Conservation (phyloP, 2,329 filamentous ascomycete genomes). For the Ophiostoma sp. region DNA sequence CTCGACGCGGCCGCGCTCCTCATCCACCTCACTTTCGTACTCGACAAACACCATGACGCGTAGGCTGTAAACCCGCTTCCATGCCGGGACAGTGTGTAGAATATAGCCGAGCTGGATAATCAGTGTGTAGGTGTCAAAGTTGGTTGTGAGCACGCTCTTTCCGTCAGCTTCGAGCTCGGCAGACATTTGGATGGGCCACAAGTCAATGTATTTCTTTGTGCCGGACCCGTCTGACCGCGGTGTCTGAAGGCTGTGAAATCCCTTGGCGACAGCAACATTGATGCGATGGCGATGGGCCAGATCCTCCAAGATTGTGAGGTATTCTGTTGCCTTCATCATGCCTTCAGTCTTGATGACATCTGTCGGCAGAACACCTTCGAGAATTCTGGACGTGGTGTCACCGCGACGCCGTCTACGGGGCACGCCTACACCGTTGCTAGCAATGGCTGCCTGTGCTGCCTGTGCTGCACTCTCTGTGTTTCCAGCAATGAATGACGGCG, state of each 20-base stretch:
- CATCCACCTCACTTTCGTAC: conserved; percentile 76
- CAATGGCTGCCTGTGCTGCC: conserved; percentile 1
- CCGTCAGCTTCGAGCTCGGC: conserved; percentile 67
- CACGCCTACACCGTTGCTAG: neutral
- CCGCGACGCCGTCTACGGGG: conserved; percentile 38
- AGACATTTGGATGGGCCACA: conserved; percentile 94
- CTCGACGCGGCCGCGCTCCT: conserved; percentile 67
- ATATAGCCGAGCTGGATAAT: conserved; percentile 84
- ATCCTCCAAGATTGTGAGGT: conserved; percentile 79
- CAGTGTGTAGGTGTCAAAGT: conserved; percentile 85
- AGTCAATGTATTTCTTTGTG: conserved; percentile 63
- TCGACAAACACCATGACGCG: conserved; percentile 85
- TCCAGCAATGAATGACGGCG: conserved; percentile 24
- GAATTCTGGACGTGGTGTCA: conserved; percentile 51
- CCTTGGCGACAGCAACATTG: conserved; percentile 79
- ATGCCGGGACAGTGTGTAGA: conserved; percentile 71
- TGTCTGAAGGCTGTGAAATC: conserved; percentile 70
- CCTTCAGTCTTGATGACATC: conserved; percentile 63
- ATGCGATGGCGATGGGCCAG: conserved; percentile 70
- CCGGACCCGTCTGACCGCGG: conserved; percentile 47
- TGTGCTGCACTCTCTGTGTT: no score
- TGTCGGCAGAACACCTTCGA: conserved; percentile 60
- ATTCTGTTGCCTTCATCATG: conserved; percentile 65
- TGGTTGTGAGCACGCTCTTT: conserved; percentile 70
- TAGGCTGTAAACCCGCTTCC: conserved; percentile 67